These are phyloP conservation scores for Candida glucosophila DNA, from an alignment of 1,139 yeast species.

Conservation along the genomic window DNA sequence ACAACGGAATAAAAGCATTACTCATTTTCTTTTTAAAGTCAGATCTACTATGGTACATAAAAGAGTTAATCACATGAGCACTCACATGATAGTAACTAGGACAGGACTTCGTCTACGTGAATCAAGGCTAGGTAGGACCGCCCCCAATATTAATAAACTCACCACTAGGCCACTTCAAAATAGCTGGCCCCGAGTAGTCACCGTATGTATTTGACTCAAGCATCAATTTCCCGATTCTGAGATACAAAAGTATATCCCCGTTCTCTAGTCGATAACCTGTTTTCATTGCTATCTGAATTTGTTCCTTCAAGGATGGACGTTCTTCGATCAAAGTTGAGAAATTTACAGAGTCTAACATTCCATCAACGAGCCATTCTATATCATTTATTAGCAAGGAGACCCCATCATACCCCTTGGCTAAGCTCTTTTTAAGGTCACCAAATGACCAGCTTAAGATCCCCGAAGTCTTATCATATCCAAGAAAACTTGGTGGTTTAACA, in stretches of 20 bases:
- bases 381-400: slow-evolving; percentile 69
- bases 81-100: too few species aligned
- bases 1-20: too few species aligned
- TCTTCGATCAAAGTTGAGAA: slow-evolving; percentile 27
- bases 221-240: slow-evolving; percentile 49
- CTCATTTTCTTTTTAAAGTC: too few species aligned
- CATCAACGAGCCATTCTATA: slow-evolving; percentile 64
- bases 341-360: slow-evolving; percentile 27
- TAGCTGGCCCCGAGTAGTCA: slow-evolving; percentile 54
- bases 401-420: slow-evolving; percentile 29
- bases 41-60: too few species aligned
- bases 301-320: slow-evolving; percentile 24
- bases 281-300: slow-evolving; percentile 22
- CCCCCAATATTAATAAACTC: slow-evolving; percentile 34
- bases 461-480: slow-evolving; percentile 21
- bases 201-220: slow-evolving; percentile 27
- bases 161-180: slow-evolving; percentile 50
- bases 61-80: too few species aligned
- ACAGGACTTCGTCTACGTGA: too few species aligned
- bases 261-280: slow-evolving; percentile 14
- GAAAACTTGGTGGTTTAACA: slow-evolving; percentile 49
- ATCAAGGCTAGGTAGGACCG: slow-evolving; percentile 39
- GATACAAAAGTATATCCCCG: slow-evolving; percentile 34
- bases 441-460: slow-evolving; percentile 30
- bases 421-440: slow-evolving; percentile 6